Evolutionary conservation across 805 yeast species (phyloP).

Genomic region (Saccharomycopsis olivae): DNA sequence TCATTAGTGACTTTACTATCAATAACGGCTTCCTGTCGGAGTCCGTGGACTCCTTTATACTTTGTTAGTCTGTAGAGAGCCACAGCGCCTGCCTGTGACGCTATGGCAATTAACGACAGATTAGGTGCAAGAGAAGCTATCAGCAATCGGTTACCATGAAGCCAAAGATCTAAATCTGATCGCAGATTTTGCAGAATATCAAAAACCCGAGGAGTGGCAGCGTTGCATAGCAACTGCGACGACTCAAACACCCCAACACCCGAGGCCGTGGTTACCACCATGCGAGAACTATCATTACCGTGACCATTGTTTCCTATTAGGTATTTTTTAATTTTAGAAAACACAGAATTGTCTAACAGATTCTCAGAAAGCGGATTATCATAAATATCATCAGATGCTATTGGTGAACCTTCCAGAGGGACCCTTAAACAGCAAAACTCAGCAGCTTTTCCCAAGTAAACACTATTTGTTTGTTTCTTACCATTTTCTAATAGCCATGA

Average conservation of each 20-base stretch:
- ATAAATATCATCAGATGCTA: no score
- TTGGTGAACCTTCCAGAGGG: no score
- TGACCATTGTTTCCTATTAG: no score
- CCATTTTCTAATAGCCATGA: no score
- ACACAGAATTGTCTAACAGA: no score
- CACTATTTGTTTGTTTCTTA: no score
- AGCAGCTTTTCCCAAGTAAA: no score
- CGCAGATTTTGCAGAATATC: conserved; percentile 21
- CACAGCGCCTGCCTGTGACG: conserved; percentile 26
- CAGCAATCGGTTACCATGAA: neutral
- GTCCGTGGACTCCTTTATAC: conserved; percentile 25
- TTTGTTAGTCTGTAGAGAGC: conserved; percentile 26
- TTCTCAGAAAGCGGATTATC: no score
- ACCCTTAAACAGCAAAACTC: no score
- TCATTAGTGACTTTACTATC: no score
- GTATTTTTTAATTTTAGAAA: no score
- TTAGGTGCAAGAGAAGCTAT: conserved; percentile 26
- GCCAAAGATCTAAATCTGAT: neutral
- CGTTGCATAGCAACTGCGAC: conserved; percentile 36
- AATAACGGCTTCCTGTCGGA: conserved; percentile 36
- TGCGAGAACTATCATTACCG: conserved; percentile 16
- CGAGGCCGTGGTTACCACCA: conserved; percentile 30
- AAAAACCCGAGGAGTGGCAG: conserved; percentile 29
- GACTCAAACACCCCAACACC: conserved; percentile 35
- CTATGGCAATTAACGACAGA: conserved; percentile 25